Evolutionary conservation across 805 yeast genomes (phyloP).

Genomic region (Wickerhamomyces ciferrii): DNA sequence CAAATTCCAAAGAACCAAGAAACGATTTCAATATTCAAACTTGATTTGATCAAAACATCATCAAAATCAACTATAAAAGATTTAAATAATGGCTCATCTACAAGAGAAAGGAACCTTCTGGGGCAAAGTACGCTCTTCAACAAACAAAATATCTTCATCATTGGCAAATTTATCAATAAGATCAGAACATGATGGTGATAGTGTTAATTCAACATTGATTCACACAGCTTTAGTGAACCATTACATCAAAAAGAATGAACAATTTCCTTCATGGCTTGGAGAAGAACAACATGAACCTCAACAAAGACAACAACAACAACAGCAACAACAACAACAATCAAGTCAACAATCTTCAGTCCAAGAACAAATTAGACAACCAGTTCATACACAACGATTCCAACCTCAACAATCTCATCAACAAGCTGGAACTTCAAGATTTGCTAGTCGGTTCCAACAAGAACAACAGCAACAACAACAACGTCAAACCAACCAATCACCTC

Average conservation of each 20-base stretch:
- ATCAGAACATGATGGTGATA: conserved; percentile 23
- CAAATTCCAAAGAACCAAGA: too few species aligned
- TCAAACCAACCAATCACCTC: neutral
- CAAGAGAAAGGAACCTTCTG: conserved; percentile 11
- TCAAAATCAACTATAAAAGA: too few species aligned
- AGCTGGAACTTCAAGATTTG: neutral
- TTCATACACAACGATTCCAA: neutral
- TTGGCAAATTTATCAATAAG: conserved; percentile 17
- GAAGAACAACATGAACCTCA: conserved; percentile 9
- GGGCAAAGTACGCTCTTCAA: conserved; percentile 20
- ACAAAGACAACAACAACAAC: conserved; percentile 2
- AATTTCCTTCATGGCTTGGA: conserved; percentile 24
- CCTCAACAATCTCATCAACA: conserved; percentile 1
- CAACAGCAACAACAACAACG: neutral
- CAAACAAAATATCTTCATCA: conserved; percentile 17
- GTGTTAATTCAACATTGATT: conserved; percentile 16
- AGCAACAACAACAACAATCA: neutral
- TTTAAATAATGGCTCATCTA: neutral
- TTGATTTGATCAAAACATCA: too few species aligned
- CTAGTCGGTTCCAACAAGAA: neutral
- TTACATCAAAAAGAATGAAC: conserved; percentile 8
- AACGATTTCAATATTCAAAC: too few species aligned
- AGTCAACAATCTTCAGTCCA: neutral
- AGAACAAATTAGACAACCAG: neutral
- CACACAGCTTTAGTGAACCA: conserved; percentile 21